Conservation (phyloP, 805 yeast genomes). For the Lipomyces mesembrius region DNA sequence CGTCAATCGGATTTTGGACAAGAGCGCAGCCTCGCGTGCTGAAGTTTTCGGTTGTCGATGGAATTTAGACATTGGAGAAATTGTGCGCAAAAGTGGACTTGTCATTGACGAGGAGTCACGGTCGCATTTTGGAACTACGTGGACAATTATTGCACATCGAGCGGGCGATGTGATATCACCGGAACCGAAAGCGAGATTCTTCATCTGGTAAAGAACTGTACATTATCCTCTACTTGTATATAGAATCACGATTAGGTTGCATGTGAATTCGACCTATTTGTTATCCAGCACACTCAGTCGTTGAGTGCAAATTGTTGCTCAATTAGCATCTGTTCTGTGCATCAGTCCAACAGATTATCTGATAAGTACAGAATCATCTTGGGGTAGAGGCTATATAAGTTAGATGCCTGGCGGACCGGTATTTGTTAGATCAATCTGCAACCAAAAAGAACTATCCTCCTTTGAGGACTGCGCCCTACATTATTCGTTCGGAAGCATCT, state of each 20-base stretch:
- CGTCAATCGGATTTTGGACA: slow-evolving; percentile 79
- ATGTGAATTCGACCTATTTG: too few relatives aligned
- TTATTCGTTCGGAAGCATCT: too few relatives aligned
- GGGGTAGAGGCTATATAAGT: not conserved
- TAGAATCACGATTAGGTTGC: not conserved
- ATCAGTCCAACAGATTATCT: not conserved
- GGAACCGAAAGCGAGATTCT: slow-evolving; percentile 26
- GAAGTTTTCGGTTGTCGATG: slow-evolving; percentile 96
- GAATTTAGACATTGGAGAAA: slow-evolving; percentile 91
- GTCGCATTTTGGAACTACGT: slow-evolving; percentile 90
- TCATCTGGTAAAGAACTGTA: slow-evolving; percentile 24
- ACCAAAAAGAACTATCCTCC: too few relatives aligned
- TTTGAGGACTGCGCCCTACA: too few relatives aligned
- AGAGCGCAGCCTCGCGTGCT: slow-evolving; percentile 79
- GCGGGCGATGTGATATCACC: slow-evolving; percentile 33
- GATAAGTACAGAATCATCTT: not conserved
- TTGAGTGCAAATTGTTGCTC: not conserved
- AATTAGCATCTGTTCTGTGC: not conserved
- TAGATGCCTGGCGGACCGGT: not conserved
- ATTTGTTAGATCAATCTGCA: too few relatives aligned
- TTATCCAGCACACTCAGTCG: not conserved
- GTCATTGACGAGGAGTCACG: slow-evolving; percentile 80
- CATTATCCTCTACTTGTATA: not conserved
- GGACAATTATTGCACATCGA: slow-evolving; percentile 35
- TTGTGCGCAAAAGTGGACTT: slow-evolving; percentile 80